Conservation (phyloP, 495 filamentous ascomycete species). For the Lasiosphaeria ovina region DNA sequence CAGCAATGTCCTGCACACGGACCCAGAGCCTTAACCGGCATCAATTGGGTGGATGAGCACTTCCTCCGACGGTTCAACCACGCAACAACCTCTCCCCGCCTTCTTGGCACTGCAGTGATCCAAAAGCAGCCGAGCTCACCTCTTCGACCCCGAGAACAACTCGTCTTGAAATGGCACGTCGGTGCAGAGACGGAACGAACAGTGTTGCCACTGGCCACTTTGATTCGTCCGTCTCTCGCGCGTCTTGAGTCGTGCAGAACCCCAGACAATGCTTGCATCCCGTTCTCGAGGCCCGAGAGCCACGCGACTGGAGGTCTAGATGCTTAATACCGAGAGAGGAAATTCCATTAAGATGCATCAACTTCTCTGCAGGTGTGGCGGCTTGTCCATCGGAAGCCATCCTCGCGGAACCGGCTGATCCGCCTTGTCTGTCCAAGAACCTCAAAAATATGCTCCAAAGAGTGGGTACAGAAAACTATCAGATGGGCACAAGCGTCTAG, state of each 20-base stretch:
- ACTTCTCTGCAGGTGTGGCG: neutral
- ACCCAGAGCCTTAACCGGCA: neutral
- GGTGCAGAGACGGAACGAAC: constrained; percentile 4
- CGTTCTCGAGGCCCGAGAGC: constrained; percentile 7
- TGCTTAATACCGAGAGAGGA: constrained; percentile 11
- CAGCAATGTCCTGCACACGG: too few relatives aligned
- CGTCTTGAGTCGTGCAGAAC: constrained; percentile 9
- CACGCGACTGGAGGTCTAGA: neutral
- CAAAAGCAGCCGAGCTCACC: neutral
- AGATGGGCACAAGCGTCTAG: too few relatives aligned
- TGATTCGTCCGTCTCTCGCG: neutral
- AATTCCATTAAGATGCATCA: neutral
- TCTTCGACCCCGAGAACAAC: neutral
- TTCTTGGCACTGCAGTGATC: neutral
- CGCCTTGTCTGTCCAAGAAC: constrained; percentile 2
- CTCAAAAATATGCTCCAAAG: neutral
- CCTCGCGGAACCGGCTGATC: constrained; percentile 9
- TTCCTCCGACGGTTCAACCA: neutral
- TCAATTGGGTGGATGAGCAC: neutral
- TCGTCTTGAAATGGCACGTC: neutral
- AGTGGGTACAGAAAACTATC: neutral
- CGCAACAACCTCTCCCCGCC: neutral
- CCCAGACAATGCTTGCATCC: constrained; percentile 4
- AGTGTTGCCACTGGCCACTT: neutral
- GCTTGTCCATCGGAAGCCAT: neutral